These are phyloP conservation scores for Centrapalus pauciflorus DNA, from an alignment of 129 eudicot species.

Conservation along the genomic window DNA sequence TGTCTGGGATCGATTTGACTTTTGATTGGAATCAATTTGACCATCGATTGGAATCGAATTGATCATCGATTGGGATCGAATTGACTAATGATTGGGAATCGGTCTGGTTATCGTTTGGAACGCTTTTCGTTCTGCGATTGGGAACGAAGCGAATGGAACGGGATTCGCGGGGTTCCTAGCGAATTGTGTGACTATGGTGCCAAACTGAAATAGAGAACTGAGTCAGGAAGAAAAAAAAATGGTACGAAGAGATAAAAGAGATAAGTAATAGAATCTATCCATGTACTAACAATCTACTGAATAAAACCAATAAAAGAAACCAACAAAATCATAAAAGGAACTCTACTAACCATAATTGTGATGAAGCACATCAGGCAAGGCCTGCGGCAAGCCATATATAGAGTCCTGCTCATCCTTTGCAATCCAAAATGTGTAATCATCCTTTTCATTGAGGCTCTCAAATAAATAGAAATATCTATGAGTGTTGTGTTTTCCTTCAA, in stretches of 20 bases:
- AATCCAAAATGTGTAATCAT: conserved; percentile 60
- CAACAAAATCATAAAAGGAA: conserved; percentile 3
- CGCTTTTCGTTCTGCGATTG: too few species aligned
- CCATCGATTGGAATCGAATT: too few species aligned
- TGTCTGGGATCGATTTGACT: too few species aligned
- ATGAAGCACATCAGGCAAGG: conserved; percentile 52
- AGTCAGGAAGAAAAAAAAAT: not conserved
- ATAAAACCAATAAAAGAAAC: not conserved
- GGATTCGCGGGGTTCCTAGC: too few species aligned
- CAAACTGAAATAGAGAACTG: not conserved
- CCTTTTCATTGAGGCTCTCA: conserved; percentile 80
- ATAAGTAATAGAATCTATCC: not conserved
- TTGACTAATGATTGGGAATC: too few species aligned
- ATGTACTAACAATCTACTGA: not conserved
- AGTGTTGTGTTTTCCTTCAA: conserved; percentile 65
- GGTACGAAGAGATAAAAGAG: not conserved
- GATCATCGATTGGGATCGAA: too few species aligned
- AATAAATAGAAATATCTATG: conserved; percentile 67
- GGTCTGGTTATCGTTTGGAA: too few species aligned
- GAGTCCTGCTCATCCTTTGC: conserved; percentile 48
- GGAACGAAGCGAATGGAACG: too few species aligned
- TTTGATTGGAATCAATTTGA: too few species aligned
- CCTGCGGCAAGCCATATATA: conserved; percentile 36
- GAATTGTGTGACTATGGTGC: too few species aligned
- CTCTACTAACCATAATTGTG: conserved; percentile 49